Conservation (phyloP, 108 stramenopile genomes). For the Fragilaria crotonensis region DNA sequence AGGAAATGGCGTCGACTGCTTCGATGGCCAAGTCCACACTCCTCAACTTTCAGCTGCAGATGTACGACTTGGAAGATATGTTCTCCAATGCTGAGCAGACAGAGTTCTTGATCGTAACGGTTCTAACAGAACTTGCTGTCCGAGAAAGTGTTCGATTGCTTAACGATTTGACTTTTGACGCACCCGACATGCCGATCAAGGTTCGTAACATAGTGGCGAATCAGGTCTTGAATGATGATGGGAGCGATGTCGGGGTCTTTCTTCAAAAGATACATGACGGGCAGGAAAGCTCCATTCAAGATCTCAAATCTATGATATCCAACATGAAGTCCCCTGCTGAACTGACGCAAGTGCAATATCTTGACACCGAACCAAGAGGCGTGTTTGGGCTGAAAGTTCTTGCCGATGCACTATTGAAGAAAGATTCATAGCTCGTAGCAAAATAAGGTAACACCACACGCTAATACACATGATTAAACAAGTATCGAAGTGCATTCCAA, state of each 20-base stretch:
- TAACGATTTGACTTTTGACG: conserved; percentile 82
- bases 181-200: conserved; percentile 80
- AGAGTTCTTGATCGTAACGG: conserved; percentile 89
- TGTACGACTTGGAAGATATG: conserved; percentile 86
- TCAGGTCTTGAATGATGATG: conserved; percentile 71
- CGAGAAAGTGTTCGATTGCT: conserved; percentile 77
- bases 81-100: conserved; percentile 76
- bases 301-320: conserved; percentile 23
- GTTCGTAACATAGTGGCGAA: conserved; percentile 82
- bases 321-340: conserved; percentile 27
- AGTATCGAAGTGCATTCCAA: no score
- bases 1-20: conserved; percentile 57
- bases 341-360: conserved; percentile 52
- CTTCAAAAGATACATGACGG: conserved; percentile 24
- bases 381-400: conserved; percentile 79
- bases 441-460: no score
- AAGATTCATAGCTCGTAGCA: no score
- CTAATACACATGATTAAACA: no score
- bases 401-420: conserved; percentile 43
- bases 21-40: conserved; percentile 62
- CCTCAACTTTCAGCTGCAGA: conserved; percentile 75
- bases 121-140: conserved; percentile 82
- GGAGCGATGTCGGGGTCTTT: conserved; percentile 31
- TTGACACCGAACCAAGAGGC: conserved; percentile 83
- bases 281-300: conserved; percentile 29